Conservation (phyloP, 768 basidiomycete species). For the Mycena sanguinolenta region DNA sequence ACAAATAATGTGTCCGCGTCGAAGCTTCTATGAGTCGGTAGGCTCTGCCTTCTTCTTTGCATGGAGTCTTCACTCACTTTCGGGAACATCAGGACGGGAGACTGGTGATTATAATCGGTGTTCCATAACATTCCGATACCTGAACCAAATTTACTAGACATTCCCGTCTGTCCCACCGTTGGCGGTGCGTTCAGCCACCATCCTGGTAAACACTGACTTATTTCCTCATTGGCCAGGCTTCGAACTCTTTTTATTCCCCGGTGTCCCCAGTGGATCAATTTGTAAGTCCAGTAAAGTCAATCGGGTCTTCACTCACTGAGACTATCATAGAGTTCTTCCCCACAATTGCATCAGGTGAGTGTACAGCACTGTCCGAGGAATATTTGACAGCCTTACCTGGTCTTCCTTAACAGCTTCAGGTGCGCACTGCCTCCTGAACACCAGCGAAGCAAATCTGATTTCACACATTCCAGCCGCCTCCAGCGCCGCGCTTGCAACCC, state of each 20-base stretch:
- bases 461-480: constrained; percentile 13
- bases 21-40: neutral
- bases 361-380: neutral
- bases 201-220: neutral
- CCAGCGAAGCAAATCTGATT: neutral
- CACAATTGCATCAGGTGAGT: constrained; percentile 15
- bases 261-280: constrained; percentile 2
- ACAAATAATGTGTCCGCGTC: constrained; percentile 9
- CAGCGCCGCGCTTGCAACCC: constrained; percentile 9
- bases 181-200: neutral
- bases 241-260: neutral
- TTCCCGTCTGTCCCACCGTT: neutral
- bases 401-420: constrained; percentile 28
- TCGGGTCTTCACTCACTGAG: neutral
- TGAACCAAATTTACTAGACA: constrained; percentile 11
- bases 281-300: neutral
- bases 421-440: constrained; percentile 10
- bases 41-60: neutral
- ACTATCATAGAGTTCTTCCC: neutral
- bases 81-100: neutral
- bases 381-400: constrained; percentile 20
- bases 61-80: neutral
- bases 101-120: neutral
- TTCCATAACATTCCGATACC: constrained; percentile 17
- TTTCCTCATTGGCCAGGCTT: neutral